A percentile compares a stretch with the other conserved stretches of the same genome.
These are phyloP conservation scores for Hypoxylon crocopeplum DNA, from an alignment of 495 filamentous ascomycete species.

Conservation along the genomic window DNA sequence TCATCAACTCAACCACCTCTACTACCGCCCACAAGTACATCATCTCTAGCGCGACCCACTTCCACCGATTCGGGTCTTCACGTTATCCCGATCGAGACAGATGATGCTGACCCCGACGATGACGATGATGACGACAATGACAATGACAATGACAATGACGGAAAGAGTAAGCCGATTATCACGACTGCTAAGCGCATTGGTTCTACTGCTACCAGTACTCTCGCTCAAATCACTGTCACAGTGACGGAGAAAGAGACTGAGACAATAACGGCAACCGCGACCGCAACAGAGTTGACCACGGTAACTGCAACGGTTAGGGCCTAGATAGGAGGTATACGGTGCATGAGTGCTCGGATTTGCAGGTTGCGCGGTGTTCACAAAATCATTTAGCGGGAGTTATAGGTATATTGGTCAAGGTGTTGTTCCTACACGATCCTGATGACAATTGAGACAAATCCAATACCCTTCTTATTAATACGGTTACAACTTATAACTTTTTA, in stretches of 20 bases:
- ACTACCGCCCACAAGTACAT: conserved; percentile 1
- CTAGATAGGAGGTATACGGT: not conserved
- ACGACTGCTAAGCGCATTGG: conserved; percentile 9
- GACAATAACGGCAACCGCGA: conserved; percentile 26
- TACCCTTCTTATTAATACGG: conserved; percentile 23
- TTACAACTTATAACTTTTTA: conserved; percentile 13
- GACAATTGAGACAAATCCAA: conserved; percentile 9
- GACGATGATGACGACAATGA: not conserved
- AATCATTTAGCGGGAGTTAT: conserved; percentile 15
- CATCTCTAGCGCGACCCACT: not conserved
- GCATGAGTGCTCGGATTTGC: not conserved
- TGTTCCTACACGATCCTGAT: not conserved
- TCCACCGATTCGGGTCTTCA: conserved; percentile 27
- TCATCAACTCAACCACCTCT: not conserved
- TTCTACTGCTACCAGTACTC: not conserved
- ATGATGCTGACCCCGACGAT: not conserved
- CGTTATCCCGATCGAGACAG: conserved; percentile 22
- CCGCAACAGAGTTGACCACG: conserved; percentile 18
- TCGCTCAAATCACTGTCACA: conserved; percentile 16
- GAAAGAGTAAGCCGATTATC: not conserved
- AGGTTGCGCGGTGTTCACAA: not conserved
- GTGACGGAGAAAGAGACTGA: conserved; percentile 34
- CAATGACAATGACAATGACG: not conserved
- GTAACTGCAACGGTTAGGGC: conserved; percentile 8
- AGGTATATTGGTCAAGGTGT: not conserved